Percentiles rank a stretch among this genome's conserved stretches.
Evolutionary conservation across 2,329 filamentous ascomycete species (phyloP).

Genomic region (Hirsutella rhossiliensis): DNA sequence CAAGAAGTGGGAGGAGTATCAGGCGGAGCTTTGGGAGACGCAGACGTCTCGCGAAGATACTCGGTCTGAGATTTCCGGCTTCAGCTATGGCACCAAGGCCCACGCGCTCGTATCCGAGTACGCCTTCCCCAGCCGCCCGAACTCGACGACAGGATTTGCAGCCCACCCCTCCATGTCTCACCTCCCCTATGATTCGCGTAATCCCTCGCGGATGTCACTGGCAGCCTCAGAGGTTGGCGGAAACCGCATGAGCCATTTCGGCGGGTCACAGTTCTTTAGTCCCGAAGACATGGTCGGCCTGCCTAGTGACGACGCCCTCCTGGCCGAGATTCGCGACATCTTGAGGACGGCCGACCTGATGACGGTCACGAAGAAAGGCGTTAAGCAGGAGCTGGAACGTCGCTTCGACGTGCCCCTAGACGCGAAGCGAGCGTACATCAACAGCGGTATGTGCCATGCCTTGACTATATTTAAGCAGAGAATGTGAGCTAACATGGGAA

Average conservation of each 20-base stretch:
- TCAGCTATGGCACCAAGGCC: conserved; percentile 85
- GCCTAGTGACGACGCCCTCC: conserved; percentile 77
- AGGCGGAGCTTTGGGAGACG: conserved; percentile 93
- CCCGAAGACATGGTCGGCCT: conserved; percentile 61
- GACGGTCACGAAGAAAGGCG: conserved; percentile 96
- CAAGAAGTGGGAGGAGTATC: conserved; percentile 99
- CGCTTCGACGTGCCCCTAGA: conserved; percentile 82
- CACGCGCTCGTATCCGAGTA: conserved; percentile 58
- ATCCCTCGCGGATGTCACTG: conserved; percentile 64
- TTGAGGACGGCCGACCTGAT: conserved; percentile 86
- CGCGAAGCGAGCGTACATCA: conserved; percentile 83
- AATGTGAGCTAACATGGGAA: background rate
- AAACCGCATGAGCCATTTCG: conserved; percentile 49
- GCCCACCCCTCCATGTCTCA: conserved; percentile 30
- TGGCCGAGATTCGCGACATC: conserved; percentile 92
- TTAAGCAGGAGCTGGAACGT: conserved; percentile 86
- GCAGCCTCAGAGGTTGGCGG: conserved; percentile 56
- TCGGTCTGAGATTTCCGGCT: conserved; percentile 80
- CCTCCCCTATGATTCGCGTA: conserved; percentile 34
- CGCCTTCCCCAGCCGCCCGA: conserved; percentile 45
- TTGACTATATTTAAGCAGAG: background rate
- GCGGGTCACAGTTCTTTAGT: conserved; percentile 45
- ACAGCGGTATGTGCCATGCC: conserved; percentile 57
- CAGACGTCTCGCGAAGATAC: conserved; percentile 74
- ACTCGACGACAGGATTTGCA: conserved; percentile 37